Evolutionary conservation across 441 rosid species (phyloP).

Genomic region (Pelargonium myrrhifolium): DNA sequence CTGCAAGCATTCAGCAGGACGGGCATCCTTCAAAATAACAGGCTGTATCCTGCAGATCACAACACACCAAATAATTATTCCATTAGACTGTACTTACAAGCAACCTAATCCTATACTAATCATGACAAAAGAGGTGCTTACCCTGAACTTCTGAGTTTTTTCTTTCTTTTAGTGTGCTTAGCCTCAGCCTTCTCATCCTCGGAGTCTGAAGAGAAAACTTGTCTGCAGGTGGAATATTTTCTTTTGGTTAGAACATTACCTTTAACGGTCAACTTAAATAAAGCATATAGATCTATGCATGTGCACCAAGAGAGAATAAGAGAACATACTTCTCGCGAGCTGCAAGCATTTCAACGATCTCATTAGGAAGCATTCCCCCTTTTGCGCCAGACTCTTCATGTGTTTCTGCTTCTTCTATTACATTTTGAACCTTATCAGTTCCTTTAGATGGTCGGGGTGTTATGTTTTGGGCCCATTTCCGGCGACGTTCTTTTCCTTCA

Average conservation of each 20-base stretch:
- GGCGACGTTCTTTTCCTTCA: slow-evolving; percentile 71
- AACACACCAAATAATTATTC: slow-evolving; percentile 10
- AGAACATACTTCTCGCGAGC: slow-evolving; percentile 63
- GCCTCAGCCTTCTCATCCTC: slow-evolving; percentile 49
- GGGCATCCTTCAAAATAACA: slow-evolving; percentile 57
- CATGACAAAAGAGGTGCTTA: slow-evolving; percentile 18
- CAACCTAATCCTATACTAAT: background rate
- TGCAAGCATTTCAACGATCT: slow-evolving; percentile 73
- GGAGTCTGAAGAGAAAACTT: slow-evolving; percentile 48
- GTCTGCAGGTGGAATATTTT: slow-evolving; percentile 33
- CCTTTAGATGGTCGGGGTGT: slow-evolving; percentile 35
- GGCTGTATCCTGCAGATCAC: slow-evolving; percentile 45
- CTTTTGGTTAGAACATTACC: slow-evolving; percentile 2
- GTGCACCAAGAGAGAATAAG: background rate
- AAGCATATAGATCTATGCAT: background rate
- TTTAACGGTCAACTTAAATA: slow-evolving; percentile 4
- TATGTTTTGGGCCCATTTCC: slow-evolving; percentile 54
- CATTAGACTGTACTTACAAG: background rate
- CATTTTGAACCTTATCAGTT: slow-evolving; percentile 25
- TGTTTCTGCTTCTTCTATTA: background rate
- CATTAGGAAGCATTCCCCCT: slow-evolving; percentile 69
- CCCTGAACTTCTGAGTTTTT: slow-evolving; percentile 61
- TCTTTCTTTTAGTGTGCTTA: slow-evolving; percentile 37
- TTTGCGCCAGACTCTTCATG: slow-evolving; percentile 22
- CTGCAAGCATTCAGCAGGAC: slow-evolving; percentile 64